Base-by-base conservation (phyloP, 495 filamentous ascomycete genomes). In the Penicillium herquei region DNA sequence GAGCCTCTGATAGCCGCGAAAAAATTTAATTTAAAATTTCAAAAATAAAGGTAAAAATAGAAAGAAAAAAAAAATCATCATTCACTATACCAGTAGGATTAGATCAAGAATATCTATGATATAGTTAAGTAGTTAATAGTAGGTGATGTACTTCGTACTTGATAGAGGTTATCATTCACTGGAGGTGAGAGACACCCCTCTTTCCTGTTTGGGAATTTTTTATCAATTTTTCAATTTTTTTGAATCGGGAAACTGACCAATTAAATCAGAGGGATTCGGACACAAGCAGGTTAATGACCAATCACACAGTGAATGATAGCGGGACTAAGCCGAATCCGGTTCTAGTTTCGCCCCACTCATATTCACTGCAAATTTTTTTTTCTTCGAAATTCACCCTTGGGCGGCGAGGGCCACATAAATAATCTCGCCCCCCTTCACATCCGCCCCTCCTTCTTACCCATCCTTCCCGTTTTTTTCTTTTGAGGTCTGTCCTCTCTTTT, bases 401-500 rank as follows among this genome's bases (percentile, higher is more conserved):
- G 63, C 63, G 65, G 62, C 62, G 59, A 61, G 55, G 63, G 63
- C 71, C 71, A 77, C 72, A 76, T 75, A 76, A 76, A 78, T 78
- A 46, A 76, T 76, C 70, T 69, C 66, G 53, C 60, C 64, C 69
- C 65, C 70, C 69, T 63, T 63, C 67, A 57, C 44, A 39, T 59
- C 58, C 62, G 58, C 57, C 56, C 58, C 55, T 63, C 58, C 57
- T 56, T 62, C 56, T 60, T 61, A 54, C 54, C 56, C 54, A 60
- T 61, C 63, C 65, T 62, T 64, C 57, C 59, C 57, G 63, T 59
- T 55, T 57, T 61, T 39, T 59, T 56, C 66, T 67, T 47, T 60
- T 66, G 77, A 79, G 77, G 73, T 76, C 67, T 65, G 68, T 71
- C 70, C 68, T 73, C 64, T 72, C 64, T 69, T 63, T 72, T 77